Conservation (phyloP, 441 rosid genomes). For the Capsella rubella region DNA sequence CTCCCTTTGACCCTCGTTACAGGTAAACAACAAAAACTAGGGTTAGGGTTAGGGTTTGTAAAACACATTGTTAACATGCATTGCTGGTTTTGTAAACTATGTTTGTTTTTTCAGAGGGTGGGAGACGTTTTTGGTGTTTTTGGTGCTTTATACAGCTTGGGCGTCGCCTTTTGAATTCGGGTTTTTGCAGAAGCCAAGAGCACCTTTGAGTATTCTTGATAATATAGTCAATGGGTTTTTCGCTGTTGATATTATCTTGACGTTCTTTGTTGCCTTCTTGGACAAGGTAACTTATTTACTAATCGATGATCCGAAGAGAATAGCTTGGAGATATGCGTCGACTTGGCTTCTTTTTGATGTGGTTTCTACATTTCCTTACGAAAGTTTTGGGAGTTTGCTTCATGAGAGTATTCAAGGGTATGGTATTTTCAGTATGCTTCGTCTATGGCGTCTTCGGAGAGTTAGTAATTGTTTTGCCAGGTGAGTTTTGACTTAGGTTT, state of each 20-base stretch:
- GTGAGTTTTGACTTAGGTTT: conserved; percentile 39
- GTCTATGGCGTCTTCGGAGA: conserved; percentile 93
- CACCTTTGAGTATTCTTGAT: conserved; percentile 56
- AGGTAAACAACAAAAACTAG: conserved; percentile 41
- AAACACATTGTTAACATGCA: too few relatives aligned
- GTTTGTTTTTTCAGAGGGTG: conserved; percentile 39
- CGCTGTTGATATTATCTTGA: conserved; percentile 69
- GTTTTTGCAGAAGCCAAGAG: conserved; percentile 53
- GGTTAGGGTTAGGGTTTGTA: too few relatives aligned
- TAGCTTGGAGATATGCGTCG: conserved; percentile 53
- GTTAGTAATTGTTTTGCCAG: conserved; percentile 72
- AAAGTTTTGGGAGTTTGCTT: conserved; percentile 50
- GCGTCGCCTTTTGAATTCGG: conserved; percentile 90
- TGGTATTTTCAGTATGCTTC: conserved; percentile 72
- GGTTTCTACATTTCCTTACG: conserved; percentile 78
- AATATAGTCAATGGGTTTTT: conserved; percentile 73
- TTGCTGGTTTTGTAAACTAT: too few relatives aligned
- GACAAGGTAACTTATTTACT: conserved; percentile 72
- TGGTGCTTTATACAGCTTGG: conserved; percentile 90
- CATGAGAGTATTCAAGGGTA: conserved; percentile 59
- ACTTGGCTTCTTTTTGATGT: conserved; percentile 71
- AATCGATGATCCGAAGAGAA: conserved; percentile 59
- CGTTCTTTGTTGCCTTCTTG: conserved; percentile 81
- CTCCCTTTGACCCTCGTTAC: conserved; percentile 74
- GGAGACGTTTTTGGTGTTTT: conserved; percentile 58